Evolutionary conservation across 75 land plant species (phyloP), one percentile per base, ranked within the genome.

Genomic region (Gnetum montanum): DNA sequence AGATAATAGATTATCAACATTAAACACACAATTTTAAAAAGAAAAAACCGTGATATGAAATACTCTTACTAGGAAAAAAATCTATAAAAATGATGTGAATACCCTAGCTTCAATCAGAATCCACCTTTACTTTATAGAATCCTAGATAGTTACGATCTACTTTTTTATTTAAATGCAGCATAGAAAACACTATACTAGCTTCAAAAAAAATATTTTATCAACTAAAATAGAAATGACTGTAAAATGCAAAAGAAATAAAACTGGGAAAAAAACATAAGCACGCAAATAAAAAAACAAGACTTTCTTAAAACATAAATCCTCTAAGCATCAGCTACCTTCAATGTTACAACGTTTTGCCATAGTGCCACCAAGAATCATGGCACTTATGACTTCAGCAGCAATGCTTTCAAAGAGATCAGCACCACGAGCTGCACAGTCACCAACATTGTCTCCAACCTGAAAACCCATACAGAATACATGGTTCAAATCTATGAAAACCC

Each of bases 351-450:
- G 77, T 45, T 83, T 79, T 56, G 86, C 99, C 99, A 95, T 95
- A 57, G 85, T 75, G 54, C 96, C 99, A 8, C 99, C 99, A 45
- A 95, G 85, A 54, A 95, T 95, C 99, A 95, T 95, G n/a, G 99
- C 99, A 78, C 99, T 95, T 41, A 95, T 95, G 24, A 95, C 79
- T 66, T 95, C 99, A 28, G 99, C 99, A 50, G 99, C 96, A 66
- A 95, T 95, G 58, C 99, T 95, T 72, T 95, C 99, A 74, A 95
- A 95, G 11, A 95, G 74, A 70, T 95, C 99, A 40, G 99, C 99
- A 65, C 99, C 99, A 40, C 99, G 80, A 44, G 99, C 99, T 60
- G 99, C 99, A 79, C 99, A 95, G 69, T 95, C 99, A 64, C 99
- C 99, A 44, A 95, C 99, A 81, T 95, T 95, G 57, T 95, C 99